phyloP scores from a whole-genome alignment of 768 basidiomycete species.

The Glaciozyma martinii region DNA sequence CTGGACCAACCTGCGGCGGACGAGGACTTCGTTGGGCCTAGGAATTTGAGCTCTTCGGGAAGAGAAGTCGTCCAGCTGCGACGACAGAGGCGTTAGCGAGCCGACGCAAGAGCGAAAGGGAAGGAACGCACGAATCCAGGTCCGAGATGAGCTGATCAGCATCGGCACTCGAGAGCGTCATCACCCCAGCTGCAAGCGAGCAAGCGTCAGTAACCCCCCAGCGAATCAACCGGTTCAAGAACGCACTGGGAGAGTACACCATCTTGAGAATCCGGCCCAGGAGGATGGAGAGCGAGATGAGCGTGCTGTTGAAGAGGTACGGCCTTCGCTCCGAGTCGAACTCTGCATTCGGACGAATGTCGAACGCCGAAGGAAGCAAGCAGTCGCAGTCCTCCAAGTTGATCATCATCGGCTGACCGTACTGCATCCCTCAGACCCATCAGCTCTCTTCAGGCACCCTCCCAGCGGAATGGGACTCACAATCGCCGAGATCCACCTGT shows the following conservation, averaged over 20 bases:
- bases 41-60: constrained; percentile 68
- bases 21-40: constrained; percentile 56
- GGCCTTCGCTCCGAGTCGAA: constrained; percentile 39
- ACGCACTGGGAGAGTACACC: constrained; percentile 54
- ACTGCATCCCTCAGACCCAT: constrained; percentile 42
- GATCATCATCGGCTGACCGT: constrained; percentile 92
- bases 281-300: constrained; percentile 81
- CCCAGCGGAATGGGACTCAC: not conserved
- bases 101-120: not conserved
- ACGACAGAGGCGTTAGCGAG: constrained; percentile 36
- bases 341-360: constrained; percentile 48
- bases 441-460: not conserved
- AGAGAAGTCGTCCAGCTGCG: constrained; percentile 69
- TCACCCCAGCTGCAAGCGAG: constrained; percentile 71
- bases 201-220: constrained; percentile 9
- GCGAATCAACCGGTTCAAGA: not conserved
- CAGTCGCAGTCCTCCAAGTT: constrained; percentile 95
- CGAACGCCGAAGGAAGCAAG: constrained; percentile 79
- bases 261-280: constrained; percentile 85
- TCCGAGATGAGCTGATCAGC: constrained; percentile 46
- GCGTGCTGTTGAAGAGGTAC: constrained; percentile 66
- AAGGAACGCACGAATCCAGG: constrained; percentile 33
- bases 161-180: constrained; percentile 71
- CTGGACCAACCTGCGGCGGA: constrained; percentile 51
- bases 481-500: constrained; percentile 53